Base-by-base conservation (phyloP, 768 basidiomycete species). In the Termitomyces sp. region DNA sequence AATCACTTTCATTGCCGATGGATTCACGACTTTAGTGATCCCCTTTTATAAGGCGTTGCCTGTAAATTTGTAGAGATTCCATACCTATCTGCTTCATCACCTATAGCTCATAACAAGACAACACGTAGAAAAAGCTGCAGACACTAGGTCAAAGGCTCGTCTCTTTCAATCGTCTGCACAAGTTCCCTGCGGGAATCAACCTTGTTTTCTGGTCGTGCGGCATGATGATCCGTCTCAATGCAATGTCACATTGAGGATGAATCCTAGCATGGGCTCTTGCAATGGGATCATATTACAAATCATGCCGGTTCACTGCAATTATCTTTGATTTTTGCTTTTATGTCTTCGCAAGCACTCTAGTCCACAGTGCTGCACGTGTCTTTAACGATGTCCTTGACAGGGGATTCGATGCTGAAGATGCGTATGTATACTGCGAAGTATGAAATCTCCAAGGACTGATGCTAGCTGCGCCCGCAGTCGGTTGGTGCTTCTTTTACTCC, bases 131-230 rank as follows among this genome's bases (percentile, higher is more conserved):
- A 42, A 22, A 31, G 30, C 36, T 41, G 37, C n/a, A 15, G 48
- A 50, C 3, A 50, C 48, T 34, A 50, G 48, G 22, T 51, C 42
- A 9, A 36, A 52, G 33, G 6, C 45, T 27, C 54, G 37, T 33
- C 44, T 60, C 9, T 44, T 27, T 60, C 37, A 56, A 55, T n/a
- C 54, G 59, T 6, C 39, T 60, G 45, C 49, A 60, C 55, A 51
- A 60, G 36, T 60, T 60, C 27, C 59, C 59, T 33, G 54, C 55
- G 2, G 59, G 59, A 5, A 36, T 36, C 31, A 49, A 49, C 15
- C 55, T 60, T 44, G 20, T 60, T 22, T 56, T 60, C 41, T 60
- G 59, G 59, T 55, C 59, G 24, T 55, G 54, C 36, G 59, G 59
- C 56, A 20, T n/a, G 58, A 24, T 31, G 18, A 5, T 36, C 41